phyloP scores from a whole-genome alignment of 78 protist genomes.

The Speleostelium caveatum region DNA sequence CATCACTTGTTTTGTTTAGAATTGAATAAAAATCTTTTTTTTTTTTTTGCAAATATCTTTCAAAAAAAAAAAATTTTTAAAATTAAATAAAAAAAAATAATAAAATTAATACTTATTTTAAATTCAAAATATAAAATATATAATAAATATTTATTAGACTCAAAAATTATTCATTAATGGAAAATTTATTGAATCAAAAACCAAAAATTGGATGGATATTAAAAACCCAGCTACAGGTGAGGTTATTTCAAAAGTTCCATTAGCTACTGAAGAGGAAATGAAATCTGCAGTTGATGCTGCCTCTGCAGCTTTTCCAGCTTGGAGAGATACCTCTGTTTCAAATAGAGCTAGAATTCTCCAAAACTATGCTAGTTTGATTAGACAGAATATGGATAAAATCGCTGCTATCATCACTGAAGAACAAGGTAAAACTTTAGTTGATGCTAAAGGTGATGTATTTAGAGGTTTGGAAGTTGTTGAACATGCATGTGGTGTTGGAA shows the following conservation, averaged over 20 bases:
- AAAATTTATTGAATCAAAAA: slow-evolving; percentile 85
- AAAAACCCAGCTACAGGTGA: slow-evolving; percentile 95
- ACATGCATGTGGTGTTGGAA: slow-evolving; percentile 91
- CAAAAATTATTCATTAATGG: slow-evolving; percentile 92
- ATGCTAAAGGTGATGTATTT: slow-evolving; percentile 94
- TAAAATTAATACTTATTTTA: too few species aligned
- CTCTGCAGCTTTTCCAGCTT: slow-evolving; percentile 84
- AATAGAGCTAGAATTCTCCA: slow-evolving; percentile 92
- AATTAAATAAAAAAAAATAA: too few species aligned
- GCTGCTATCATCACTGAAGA: slow-evolving; percentile 91
- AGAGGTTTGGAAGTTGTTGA: slow-evolving; percentile 95
- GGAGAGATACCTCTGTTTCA: slow-evolving; percentile 90
- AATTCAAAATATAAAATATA: background rate
- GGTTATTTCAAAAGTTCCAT: slow-evolving; percentile 87
- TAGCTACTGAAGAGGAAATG: slow-evolving; percentile 90
- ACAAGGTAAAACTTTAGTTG: slow-evolving; percentile 98
- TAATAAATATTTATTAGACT: background rate
- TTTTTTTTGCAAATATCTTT: background rate
- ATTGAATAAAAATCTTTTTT: too few species aligned
- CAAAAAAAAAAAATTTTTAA: background rate
- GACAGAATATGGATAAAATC: slow-evolving; percentile 84
- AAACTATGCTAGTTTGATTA: slow-evolving; percentile 87
- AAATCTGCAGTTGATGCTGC: slow-evolving; percentile 92
- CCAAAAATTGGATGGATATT: slow-evolving; percentile 88
- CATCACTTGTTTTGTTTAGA: too few species aligned